Conservation (phyloP, 805 yeast genomes). For the Vanderwaltozyma yarrowii region DNA sequence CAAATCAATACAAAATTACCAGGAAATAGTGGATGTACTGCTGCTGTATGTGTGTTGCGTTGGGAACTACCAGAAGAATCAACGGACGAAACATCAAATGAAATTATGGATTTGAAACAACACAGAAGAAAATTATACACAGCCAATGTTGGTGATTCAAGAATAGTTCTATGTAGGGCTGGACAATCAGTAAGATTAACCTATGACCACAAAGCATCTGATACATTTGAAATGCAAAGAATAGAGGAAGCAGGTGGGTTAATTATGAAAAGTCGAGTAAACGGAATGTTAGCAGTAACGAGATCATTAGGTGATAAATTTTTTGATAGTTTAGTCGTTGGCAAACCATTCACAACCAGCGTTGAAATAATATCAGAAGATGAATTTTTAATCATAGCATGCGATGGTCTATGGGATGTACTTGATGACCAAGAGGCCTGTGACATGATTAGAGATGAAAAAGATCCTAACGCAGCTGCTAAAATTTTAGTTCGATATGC, state of each 20-base stretch:
- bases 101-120: constrained; percentile 22
- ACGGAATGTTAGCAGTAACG: constrained; percentile 92
- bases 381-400: constrained; percentile 78
- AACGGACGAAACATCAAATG: constrained; percentile 5
- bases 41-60: constrained; percentile 82
- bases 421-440: constrained; percentile 79
- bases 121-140: constrained; percentile 77
- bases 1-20: constrained; percentile 48
- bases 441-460: constrained; percentile 45
- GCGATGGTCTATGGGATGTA: constrained; percentile 98
- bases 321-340: constrained; percentile 80
- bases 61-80: constrained; percentile 52
- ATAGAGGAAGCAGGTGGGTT: constrained; percentile 76
- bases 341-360: constrained; percentile 85
- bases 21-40: constrained; percentile 87
- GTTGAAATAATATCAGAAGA: constrained; percentile 59
- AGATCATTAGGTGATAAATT: constrained; percentile 90
- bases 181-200: constrained; percentile 70
- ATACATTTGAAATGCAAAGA: constrained; percentile 63
- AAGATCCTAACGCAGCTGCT: constrained; percentile 59
- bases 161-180: constrained; percentile 68
- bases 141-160: constrained; percentile 91
- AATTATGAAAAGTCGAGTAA: constrained; percentile 82
- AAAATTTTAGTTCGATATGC: constrained; percentile 61
- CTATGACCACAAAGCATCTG: constrained; percentile 91